Evolutionary conservation across 2,329 filamentous ascomycete genomes (phyloP).

Genomic region (Cladobotryum protrusum): DNA sequence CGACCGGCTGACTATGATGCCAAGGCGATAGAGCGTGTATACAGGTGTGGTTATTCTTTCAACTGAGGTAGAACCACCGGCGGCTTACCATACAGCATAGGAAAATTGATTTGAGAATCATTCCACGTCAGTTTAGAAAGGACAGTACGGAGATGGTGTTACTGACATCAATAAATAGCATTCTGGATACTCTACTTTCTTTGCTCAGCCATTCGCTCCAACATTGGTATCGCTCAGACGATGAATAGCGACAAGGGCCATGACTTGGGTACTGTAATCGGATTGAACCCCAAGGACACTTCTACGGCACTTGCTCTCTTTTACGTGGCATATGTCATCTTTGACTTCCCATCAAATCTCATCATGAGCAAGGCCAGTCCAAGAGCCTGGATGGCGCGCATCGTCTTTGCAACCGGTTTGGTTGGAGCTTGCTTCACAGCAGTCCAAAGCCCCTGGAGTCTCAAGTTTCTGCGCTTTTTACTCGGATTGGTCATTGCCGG

Average conservation of each 20-base stretch:
- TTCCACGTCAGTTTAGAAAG: conserved; percentile 39
- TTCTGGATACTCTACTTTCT: conserved; percentile 91
- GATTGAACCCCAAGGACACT: conserved; percentile 66
- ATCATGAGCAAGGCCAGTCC: conserved; percentile 82
- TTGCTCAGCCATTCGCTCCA: conserved; percentile 85
- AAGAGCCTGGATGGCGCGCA: conserved; percentile 85
- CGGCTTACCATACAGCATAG: conserved; percentile 18
- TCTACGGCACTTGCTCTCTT: conserved; percentile 82
- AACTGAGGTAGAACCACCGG: neutral
- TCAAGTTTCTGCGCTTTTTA: conserved; percentile 81
- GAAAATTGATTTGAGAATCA: conserved; percentile 54
- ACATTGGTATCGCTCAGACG: conserved; percentile 88
- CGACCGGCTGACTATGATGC: conserved; percentile 39
- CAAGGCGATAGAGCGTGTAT: conserved; percentile 49
- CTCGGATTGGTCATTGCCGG: conserved; percentile 84
- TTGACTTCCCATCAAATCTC: conserved; percentile 83
- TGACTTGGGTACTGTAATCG: conserved; percentile 65
- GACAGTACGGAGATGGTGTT: conserved; percentile 2
- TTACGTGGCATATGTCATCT: conserved; percentile 87
- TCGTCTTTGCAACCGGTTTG: conserved; percentile 79
- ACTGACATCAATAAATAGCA: conserved; percentile 36
- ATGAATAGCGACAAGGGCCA: conserved; percentile 72
- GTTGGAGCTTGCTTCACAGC: conserved; percentile 80
- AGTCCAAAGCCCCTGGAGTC: conserved; percentile 74
- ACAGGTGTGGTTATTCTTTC: conserved; percentile 31